These are phyloP conservation scores for Dovyalis caffra DNA, from an alignment of 345 rosid genomes.

Conservation along the genomic window DNA sequence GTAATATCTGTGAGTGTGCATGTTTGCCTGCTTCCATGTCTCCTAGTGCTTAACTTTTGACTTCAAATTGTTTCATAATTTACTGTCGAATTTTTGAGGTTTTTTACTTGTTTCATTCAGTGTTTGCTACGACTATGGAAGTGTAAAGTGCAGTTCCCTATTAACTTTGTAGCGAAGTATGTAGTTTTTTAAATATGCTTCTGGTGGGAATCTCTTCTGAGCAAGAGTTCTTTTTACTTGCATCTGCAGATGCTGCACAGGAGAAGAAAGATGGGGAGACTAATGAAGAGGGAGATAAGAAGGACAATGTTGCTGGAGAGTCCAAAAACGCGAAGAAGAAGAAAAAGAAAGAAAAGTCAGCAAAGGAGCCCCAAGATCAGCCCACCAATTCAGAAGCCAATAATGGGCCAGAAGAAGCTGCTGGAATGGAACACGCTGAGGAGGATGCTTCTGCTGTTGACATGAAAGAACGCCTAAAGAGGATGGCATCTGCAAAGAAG, in stretches of 20 bases:
- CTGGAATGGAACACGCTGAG: conserved; percentile 32
- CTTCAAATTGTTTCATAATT: not conserved
- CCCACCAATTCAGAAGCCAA: conserved; percentile 19
- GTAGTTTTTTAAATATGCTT: not conserved
- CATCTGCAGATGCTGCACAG: conserved; percentile 35
- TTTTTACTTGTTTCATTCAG: not conserved
- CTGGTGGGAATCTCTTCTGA: not conserved
- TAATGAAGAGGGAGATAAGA: conserved; percentile 42
- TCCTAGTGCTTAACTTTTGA: not conserved
- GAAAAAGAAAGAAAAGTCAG: conserved; percentile 34
- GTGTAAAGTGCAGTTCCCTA: not conserved
- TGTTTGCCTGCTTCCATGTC: not conserved
- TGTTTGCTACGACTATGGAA: not conserved
- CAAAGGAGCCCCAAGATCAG: conserved; percentile 45
- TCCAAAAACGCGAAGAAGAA: conserved; percentile 59
- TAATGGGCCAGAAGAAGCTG: conserved; percentile 33
- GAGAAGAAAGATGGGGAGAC: conserved; percentile 44
- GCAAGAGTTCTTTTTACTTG: not conserved
- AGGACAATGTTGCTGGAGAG: conserved; percentile 50
- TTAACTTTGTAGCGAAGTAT: not conserved
- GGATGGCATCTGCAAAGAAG: conserved; percentile 52
- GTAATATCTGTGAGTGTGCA: not conserved
- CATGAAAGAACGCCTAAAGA: conserved; percentile 58
- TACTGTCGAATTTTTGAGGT: too few species aligned
- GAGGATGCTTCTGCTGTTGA: conserved; percentile 47